These are phyloP conservation scores for Mycena polygramma DNA, from an alignment of 768 basidiomycete genomes.

Conservation along the genomic window DNA sequence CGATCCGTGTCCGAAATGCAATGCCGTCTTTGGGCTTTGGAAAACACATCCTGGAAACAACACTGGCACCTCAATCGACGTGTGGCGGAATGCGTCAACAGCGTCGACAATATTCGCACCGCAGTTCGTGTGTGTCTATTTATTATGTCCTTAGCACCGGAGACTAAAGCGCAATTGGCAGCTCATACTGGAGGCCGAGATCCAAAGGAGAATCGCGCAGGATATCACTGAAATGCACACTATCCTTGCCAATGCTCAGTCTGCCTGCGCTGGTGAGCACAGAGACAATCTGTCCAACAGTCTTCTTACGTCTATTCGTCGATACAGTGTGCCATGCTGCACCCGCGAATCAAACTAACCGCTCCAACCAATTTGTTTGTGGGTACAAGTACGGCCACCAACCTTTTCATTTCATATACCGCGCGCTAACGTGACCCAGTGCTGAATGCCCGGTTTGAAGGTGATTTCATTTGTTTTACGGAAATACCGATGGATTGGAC, in stretches of 20 bases:
- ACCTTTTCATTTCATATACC: no score
- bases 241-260: neutral
- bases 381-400: no score
- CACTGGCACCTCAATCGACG: neutral
- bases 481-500: no score
- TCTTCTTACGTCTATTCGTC: neutral
- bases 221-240: neutral
- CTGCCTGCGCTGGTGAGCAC: neutral
- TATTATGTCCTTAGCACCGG: no score
- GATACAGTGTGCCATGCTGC: neutral
- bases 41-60: neutral
- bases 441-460: no score
- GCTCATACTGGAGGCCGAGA: constrained; percentile 1
- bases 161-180: neutral
- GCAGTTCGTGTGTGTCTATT: neutral
- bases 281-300: neutral
- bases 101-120: neutral
- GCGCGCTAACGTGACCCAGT: no score
- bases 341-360: neutral
- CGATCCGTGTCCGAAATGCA: constrained; percentile 2
- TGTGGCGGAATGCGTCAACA: neutral
- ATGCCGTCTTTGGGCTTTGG: neutral
- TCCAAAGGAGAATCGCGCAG: neutral
- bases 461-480: no score
- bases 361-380: neutral